Percentiles rank a stretch among this genome's conserved stretches.
Evolutionary conservation across 768 basidiomycete species (phyloP).

Genomic region (Leccinellum albellum): DNA sequence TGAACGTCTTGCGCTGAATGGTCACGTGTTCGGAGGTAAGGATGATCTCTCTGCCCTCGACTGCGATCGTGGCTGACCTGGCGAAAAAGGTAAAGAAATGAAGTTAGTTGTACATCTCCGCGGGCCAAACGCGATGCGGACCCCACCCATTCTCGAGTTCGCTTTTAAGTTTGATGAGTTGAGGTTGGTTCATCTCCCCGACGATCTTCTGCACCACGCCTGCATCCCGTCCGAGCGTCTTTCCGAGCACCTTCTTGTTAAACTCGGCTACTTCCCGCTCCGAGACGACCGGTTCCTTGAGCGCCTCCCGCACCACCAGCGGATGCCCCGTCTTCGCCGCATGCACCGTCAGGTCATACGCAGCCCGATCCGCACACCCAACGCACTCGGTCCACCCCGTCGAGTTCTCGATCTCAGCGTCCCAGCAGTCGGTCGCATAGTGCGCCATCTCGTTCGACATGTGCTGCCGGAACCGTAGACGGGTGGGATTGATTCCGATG

Average conservation of each 20-base stretch:
- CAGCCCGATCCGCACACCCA: conserved; percentile 96
- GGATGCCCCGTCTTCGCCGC: conserved; percentile 77
- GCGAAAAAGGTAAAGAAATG: background rate
- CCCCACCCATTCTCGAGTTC: conserved; percentile 69
- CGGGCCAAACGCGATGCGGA: conserved; percentile 19
- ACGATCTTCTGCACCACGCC: conserved; percentile 60
- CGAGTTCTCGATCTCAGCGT: conserved; percentile 94
- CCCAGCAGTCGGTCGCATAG: conserved; percentile 99
- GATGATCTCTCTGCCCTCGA: conserved; percentile 64
- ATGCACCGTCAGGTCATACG: conserved; percentile 94
- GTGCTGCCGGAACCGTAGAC: conserved; percentile 94
- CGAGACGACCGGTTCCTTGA: conserved; percentile 80
- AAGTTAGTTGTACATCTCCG: conserved; percentile 6
- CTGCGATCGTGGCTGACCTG: conserved; percentile 54
- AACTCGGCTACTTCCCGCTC: conserved; percentile 78
- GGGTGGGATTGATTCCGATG: conserved; percentile 81
- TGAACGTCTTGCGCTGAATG: conserved; percentile 81
- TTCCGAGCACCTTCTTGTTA: conserved; percentile 86
- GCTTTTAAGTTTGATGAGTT: conserved; percentile 60
- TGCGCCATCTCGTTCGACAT: conserved; percentile 99
- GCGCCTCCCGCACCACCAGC: conserved; percentile 79
- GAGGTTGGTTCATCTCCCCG: conserved; percentile 60
- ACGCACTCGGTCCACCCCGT: conserved; percentile 95
- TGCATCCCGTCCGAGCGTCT: conserved; percentile 85
- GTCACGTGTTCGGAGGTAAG: conserved; percentile 71